Conservation (phyloP, 495 filamentous ascomycete genomes). For the Penicillium angulare region DNA sequence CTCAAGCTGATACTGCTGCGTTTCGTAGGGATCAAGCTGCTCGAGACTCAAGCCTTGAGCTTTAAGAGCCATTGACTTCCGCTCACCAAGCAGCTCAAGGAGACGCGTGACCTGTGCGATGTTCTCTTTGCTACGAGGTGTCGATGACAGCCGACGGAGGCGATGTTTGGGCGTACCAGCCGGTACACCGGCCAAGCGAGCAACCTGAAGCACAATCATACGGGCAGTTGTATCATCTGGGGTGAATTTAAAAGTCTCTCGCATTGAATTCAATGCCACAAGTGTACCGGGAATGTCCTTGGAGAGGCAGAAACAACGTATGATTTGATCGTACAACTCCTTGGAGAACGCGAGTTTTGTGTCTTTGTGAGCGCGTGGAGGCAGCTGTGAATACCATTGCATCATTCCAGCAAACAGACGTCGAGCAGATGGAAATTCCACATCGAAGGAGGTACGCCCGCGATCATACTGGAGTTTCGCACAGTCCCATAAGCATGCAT, state of each 20-base stretch:
- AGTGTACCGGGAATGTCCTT: constrained; percentile 59
- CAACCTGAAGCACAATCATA: constrained; percentile 51
- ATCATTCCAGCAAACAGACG: constrained; percentile 63
- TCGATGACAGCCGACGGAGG: constrained; percentile 41
- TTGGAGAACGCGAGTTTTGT: constrained; percentile 42
- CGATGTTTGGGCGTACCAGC: constrained; percentile 39
- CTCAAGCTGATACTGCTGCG: constrained; percentile 47
- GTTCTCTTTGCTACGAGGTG: constrained; percentile 45
- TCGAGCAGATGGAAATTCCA: constrained; percentile 47
- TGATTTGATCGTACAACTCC: constrained; percentile 56
- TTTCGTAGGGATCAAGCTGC: constrained; percentile 39
- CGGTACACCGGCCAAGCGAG: constrained; percentile 44
- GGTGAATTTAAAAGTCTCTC: constrained; percentile 50
- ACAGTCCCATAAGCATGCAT: constrained; percentile 63
- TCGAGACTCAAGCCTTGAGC: constrained; percentile 34
- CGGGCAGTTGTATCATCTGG: constrained; percentile 51
- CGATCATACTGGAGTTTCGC: constrained; percentile 53
- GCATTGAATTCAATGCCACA: constrained; percentile 57
- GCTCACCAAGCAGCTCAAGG: constrained; percentile 36
- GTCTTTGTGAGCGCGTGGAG: constrained; percentile 20
- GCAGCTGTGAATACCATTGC: constrained; percentile 42
- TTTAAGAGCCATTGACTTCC: constrained; percentile 33
- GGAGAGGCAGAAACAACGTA: constrained; percentile 53
- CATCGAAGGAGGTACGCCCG: constrained; percentile 31
- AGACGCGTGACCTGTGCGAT: constrained; percentile 38